Percentiles rank a stretch among this genome's conserved stretches.
Evolutionary conservation across 306 rosid genomes (phyloP).

Genomic region (Cucurbita maxima): DNA sequence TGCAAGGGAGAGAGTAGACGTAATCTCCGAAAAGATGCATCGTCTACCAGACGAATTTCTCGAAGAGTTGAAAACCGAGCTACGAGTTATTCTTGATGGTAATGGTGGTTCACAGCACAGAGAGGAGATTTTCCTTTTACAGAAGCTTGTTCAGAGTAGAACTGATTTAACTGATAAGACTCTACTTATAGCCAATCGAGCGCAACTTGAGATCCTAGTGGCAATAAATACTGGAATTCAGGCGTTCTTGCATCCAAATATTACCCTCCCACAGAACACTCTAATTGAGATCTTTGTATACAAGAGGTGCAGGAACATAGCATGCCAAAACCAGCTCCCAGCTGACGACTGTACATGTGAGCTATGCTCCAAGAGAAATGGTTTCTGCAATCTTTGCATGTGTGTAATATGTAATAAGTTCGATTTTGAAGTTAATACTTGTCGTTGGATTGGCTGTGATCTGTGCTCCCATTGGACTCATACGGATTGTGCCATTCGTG

Average conservation of each 20-base stretch:
- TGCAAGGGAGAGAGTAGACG: slow-evolving; percentile 75
- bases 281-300: slow-evolving; percentile 80
- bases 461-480: slow-evolving; percentile 98
- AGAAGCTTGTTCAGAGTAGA: slow-evolving; percentile 78
- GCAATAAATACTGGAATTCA: slow-evolving; percentile 91
- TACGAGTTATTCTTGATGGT: slow-evolving; percentile 77
- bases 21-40: slow-evolving; percentile 67
- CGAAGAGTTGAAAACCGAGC: slow-evolving; percentile 65
- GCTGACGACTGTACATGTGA: slow-evolving; percentile 95
- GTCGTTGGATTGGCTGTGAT: slow-evolving; percentile 99
- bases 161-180: slow-evolving; percentile 80
- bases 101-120: slow-evolving; percentile 76
- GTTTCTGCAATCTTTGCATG: slow-evolving; percentile 99
- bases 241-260: slow-evolving; percentile 86
- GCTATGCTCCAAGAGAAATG: slow-evolving; percentile 66
- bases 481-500: slow-evolving; percentile 95
- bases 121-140: slow-evolving; percentile 72
- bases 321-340: slow-evolving; percentile 86
- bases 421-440: slow-evolving; percentile 94
- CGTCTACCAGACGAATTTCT: slow-evolving; percentile 61
- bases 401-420: slow-evolving; percentile 95
- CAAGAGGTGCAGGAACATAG: slow-evolving; percentile 91
- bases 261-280: slow-evolving; percentile 73
- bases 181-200: slow-evolving; percentile 72
- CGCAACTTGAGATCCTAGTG: slow-evolving; percentile 89